Percentiles rank a stretch among this genome's conserved stretches.
Conservation (phyloP, 306 rosid genomes). For the Canavalia gladiata region DNA sequence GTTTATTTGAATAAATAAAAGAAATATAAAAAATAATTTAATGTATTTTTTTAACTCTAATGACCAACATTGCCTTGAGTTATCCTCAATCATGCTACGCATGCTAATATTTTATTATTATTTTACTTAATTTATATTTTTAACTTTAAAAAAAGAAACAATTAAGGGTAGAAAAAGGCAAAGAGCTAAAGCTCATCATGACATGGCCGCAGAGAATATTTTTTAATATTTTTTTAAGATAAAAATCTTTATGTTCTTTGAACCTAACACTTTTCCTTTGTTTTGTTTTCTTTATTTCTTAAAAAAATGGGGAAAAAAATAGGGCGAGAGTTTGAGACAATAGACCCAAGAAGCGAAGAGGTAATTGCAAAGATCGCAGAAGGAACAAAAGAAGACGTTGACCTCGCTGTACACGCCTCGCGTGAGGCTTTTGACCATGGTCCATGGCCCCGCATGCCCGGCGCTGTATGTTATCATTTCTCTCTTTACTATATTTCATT, state of each 20-base stretch:
- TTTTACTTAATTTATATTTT: too few relatives aligned
- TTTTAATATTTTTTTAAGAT: background rate
- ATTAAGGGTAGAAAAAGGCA: too few relatives aligned
- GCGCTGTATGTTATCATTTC: conserved; percentile 55
- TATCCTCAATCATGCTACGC: too few relatives aligned
- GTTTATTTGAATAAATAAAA: too few relatives aligned
- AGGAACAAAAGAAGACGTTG: conserved; percentile 70
- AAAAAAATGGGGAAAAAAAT: background rate
- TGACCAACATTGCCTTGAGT: too few relatives aligned
- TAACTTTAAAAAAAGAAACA: too few relatives aligned
- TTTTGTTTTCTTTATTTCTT: background rate
- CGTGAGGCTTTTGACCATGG: conserved; percentile 82
- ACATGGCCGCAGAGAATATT: background rate
- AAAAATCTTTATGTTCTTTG: background rate
- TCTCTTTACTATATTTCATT: too few relatives aligned
- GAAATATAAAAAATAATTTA: too few relatives aligned
- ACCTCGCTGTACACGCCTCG: conserved; percentile 75
- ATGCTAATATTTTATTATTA: too few relatives aligned
- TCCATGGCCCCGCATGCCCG: conserved; percentile 85
- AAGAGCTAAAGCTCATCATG: background rate
- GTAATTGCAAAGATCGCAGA: conserved; percentile 67
- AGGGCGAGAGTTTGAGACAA: conserved; percentile 77
- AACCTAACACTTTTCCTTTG: background rate
- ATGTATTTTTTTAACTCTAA: too few relatives aligned
- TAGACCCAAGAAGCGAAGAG: conserved; percentile 76